Conservation (phyloP, 345 rosid species). For the Melaleuca quinquenervia region DNA sequence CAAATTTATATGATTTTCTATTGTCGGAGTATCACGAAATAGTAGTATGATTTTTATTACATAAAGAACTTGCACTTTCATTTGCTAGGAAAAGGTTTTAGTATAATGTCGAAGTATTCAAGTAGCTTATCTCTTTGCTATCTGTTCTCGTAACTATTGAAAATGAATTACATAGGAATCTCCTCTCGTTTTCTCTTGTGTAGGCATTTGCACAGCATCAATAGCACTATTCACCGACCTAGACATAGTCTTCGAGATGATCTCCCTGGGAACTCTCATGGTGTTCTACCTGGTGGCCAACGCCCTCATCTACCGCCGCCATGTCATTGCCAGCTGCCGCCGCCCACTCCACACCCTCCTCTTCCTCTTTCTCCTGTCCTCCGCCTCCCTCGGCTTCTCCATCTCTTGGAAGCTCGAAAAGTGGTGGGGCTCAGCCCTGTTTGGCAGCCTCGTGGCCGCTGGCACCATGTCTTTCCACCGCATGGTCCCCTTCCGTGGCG, state of each 20-base stretch:
- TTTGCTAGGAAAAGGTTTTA: not conserved
- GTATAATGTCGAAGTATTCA: not conserved
- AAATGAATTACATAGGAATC: not conserved
- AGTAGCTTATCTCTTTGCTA: not conserved
- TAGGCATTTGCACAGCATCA: slow-evolving; percentile 89
- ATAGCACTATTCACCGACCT: slow-evolving; percentile 84
- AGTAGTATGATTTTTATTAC: not conserved
- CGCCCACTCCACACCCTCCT: slow-evolving; percentile 42
- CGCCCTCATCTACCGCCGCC: slow-evolving; percentile 68
- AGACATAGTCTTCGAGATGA: slow-evolving; percentile 49
- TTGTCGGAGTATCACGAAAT: not conserved
- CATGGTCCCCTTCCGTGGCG: slow-evolving; percentile 8
- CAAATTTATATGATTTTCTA: not conserved
- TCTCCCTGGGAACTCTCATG: slow-evolving; percentile 68
- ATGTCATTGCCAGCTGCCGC: slow-evolving; percentile 32
- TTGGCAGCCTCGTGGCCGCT: slow-evolving; percentile 20
- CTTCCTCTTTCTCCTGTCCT: slow-evolving; percentile 69
- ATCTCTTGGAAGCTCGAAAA: slow-evolving; percentile 55
- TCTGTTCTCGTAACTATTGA: not conserved
- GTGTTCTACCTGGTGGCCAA: slow-evolving; percentile 89
- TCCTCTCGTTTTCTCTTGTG: not conserved
- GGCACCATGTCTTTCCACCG: slow-evolving; percentile 42
- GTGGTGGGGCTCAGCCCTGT: slow-evolving; percentile 44
- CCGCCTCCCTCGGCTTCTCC: slow-evolving; percentile 45
- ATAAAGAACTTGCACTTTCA: not conserved